These are phyloP conservation scores for Pyrus betulifolia DNA, from an alignment of 306 rosid genomes.

Conservation along the genomic window DNA sequence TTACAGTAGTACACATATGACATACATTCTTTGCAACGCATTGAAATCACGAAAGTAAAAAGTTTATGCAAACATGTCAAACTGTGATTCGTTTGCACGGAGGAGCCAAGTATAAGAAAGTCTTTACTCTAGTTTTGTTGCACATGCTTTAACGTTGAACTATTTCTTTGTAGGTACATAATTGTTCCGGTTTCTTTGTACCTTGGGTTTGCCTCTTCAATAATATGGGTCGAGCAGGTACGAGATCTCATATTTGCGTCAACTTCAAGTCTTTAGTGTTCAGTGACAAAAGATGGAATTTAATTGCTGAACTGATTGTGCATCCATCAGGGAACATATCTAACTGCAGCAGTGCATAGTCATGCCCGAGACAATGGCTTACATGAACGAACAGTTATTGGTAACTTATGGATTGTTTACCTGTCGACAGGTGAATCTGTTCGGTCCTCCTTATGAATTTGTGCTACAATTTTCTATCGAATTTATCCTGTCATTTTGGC, in stretches of 20 bases:
- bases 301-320: slow-evolving; percentile 13
- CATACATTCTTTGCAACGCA: too few species aligned
- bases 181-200: slow-evolving; percentile 84
- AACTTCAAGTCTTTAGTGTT: background rate
- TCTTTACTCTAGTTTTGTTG: background rate
- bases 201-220: slow-evolving; percentile 92
- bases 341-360: slow-evolving; percentile 65
- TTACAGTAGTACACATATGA: background rate
- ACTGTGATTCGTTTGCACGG: background rate
- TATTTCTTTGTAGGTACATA: slow-evolving; percentile 58
- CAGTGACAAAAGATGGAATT: background rate
- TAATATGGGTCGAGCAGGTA: slow-evolving; percentile 96
- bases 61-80: background rate
- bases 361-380: slow-evolving; percentile 57
- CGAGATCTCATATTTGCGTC: slow-evolving; percentile 15
- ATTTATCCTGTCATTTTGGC: background rate
- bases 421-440: slow-evolving; percentile 58
- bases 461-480: slow-evolving; percentile 1
- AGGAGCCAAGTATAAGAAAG: background rate
- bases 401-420: slow-evolving; percentile 82
- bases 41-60: background rate
- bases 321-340: slow-evolving; percentile 77
- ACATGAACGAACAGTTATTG: slow-evolving; percentile 77
- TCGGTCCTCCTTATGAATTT: slow-evolving; percentile 8
- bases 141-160: background rate